Evolutionary conservation across 148 eudicot genomes (phyloP).

Genomic region (Amaranthus hypochondriacus): DNA sequence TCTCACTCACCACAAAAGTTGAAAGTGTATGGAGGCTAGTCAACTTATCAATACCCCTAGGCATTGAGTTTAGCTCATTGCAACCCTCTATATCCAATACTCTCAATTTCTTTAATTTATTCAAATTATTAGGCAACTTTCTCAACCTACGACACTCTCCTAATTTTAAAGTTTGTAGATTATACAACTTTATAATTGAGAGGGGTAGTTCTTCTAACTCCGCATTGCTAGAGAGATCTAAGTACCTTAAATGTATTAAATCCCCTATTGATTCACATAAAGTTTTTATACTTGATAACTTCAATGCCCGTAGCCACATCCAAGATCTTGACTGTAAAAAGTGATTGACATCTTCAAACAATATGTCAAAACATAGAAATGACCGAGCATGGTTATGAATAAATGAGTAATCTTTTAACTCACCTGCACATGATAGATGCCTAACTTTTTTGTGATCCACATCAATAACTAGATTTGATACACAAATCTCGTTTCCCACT

Average conservation of each 20-base stretch:
- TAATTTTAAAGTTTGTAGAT: neutral
- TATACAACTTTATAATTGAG: neutral
- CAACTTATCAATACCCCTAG: too few relatives aligned
- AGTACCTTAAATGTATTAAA: neutral
- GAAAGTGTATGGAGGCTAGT: too few relatives aligned
- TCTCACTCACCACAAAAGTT: too few relatives aligned
- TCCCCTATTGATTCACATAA: neutral
- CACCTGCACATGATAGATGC: neutral
- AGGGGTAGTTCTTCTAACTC: neutral
- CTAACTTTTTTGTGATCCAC: neutral
- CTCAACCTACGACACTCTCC: too few relatives aligned
- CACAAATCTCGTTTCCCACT: neutral
- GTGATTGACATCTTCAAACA: too few relatives aligned
- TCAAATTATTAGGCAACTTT: neutral
- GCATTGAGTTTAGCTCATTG: too few relatives aligned
- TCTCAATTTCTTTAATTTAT: neutral
- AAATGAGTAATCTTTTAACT: neutral
- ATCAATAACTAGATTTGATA: too few relatives aligned
- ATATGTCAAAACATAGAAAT: neutral
- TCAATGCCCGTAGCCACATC: neutral
- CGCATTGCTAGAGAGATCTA: neutral
- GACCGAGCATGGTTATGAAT: neutral
- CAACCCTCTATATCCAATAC: neutral
- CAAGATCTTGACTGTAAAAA: neutral
- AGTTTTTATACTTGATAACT: neutral